Percentiles rank a stretch among this genome's conserved stretches.
phyloP scores from a whole-genome alignment of 2,329 filamentous ascomycete genomes.

The Polytolypa hystricis region DNA sequence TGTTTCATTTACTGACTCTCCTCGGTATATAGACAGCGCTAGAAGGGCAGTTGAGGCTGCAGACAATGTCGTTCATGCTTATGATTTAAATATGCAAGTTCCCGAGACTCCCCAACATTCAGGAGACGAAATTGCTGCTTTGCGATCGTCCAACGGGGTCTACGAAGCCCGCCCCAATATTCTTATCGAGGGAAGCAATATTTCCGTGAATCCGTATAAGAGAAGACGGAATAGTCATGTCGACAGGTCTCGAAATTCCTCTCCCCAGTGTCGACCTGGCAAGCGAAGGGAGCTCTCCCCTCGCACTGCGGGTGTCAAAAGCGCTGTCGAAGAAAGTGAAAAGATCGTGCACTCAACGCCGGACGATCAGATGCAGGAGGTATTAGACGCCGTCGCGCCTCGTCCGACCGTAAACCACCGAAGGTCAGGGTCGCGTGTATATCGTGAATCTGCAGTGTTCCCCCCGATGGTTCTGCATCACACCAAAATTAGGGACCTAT shows the following conservation, averaged over 20 bases:
- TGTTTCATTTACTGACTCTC: not conserved
- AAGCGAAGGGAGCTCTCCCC: constrained; percentile 26
- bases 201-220: constrained; percentile 35
- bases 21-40: constrained; percentile 48
- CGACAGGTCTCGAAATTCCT: constrained; percentile 23
- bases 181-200: constrained; percentile 33
- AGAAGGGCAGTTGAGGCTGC: constrained; percentile 61
- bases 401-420: constrained; percentile 19
- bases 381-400: constrained; percentile 21
- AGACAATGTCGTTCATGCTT: constrained; percentile 65
- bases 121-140: constrained; percentile 24
- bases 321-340: constrained; percentile 32
- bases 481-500: constrained; percentile 35
- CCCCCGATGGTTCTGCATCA: constrained; percentile 28
- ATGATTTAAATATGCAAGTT: constrained; percentile 64
- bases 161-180: constrained; percentile 29
- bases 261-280: constrained; percentile 26
- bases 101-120: constrained; percentile 49
- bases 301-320: constrained; percentile 30
- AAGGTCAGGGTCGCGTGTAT: constrained; percentile 25
- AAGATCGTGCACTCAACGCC: constrained; percentile 27
- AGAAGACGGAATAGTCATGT: constrained; percentile 32
- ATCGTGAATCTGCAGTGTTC: constrained; percentile 26
- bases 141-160: constrained; percentile 14
- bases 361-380: constrained; percentile 22